Conservation (phyloP, 164 flowering plant genomes). For the Liquidambar formosana region DNA sequence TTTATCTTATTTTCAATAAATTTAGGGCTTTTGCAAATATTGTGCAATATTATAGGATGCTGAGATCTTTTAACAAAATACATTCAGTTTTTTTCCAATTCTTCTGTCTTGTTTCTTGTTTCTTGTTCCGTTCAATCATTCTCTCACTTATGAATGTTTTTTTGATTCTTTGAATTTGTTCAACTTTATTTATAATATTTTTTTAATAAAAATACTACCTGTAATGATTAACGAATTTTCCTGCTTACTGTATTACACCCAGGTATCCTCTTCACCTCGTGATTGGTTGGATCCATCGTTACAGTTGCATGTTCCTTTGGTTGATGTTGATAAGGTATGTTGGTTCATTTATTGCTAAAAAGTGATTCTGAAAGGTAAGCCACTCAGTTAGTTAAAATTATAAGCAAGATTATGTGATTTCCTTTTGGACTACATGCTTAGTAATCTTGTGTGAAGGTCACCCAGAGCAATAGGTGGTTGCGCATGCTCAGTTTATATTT, state of each 20-base stretch:
- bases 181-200: too few relatives aligned
- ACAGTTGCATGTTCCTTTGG: slow-evolving; percentile 79
- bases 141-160: not conserved
- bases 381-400: not conserved
- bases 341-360: not conserved
- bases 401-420: not conserved
- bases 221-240: slow-evolving; percentile 7
- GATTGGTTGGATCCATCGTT: slow-evolving; percentile 74
- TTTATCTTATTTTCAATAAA: too few relatives aligned
- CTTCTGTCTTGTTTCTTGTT: not conserved
- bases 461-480: not conserved
- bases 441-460: not conserved
- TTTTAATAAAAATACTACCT: too few relatives aligned
- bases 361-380: not conserved
- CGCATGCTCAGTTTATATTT: not conserved
- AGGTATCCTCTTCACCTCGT: slow-evolving; percentile 48
- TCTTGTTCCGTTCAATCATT: not conserved
- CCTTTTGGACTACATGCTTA: not conserved
- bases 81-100: not conserved
- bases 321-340: slow-evolving; percentile 93
- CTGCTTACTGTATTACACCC: slow-evolving; percentile 10
- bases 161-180: not conserved
- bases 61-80: not conserved
- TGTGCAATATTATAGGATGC: too few relatives aligned
- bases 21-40: too few relatives aligned